Conservation (phyloP, 1,284 basidiomycete species). For the Vanrija sp. region DNA sequence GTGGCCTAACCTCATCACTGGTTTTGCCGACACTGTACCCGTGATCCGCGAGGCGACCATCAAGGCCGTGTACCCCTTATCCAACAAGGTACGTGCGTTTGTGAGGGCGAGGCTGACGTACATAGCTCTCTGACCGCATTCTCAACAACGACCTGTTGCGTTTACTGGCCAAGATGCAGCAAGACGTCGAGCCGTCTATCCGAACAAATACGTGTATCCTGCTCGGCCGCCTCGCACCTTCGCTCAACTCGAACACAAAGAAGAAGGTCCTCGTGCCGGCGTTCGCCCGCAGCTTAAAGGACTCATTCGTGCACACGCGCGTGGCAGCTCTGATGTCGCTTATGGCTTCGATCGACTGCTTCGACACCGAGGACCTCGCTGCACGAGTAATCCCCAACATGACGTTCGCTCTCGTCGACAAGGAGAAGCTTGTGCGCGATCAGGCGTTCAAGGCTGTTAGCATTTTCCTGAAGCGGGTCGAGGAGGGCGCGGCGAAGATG, state of each 20-base stretch:
- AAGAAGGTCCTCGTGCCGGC: conserved; percentile 94
- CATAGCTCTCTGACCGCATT: conserved; percentile 78
- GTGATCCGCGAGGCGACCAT: conserved; percentile 92
- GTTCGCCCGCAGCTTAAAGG: conserved; percentile 84
- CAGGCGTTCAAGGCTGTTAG: conserved; percentile 90
- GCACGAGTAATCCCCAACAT: conserved; percentile 82
- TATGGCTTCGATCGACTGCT: conserved; percentile 90
- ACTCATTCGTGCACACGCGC: conserved; percentile 85
- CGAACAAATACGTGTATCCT: conserved; percentile 97
- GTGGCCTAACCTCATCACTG: conserved; percentile 92
- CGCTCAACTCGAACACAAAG: conserved; percentile 80
- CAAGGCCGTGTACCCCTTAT: conserved; percentile 76
- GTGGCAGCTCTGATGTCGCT: conserved; percentile 94
- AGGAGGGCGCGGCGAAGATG: conserved; percentile 72
- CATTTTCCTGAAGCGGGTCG: conserved; percentile 77
- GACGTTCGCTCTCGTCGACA: conserved; percentile 73
- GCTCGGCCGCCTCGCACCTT: conserved; percentile 82
- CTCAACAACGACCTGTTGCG: conserved; percentile 96
- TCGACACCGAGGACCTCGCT: conserved; percentile 82
- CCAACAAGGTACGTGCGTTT: conserved; percentile 63
- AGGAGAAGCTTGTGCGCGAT: conserved; percentile 88
- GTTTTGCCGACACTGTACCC: conserved; percentile 89
- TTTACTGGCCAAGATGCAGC: conserved; percentile 86
- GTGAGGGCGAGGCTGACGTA: background rate
- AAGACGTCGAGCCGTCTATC: conserved; percentile 87